These are phyloP conservation scores for Kregervanrija fluxuum DNA, from an alignment of 805 yeast species.

Conservation along the genomic window DNA sequence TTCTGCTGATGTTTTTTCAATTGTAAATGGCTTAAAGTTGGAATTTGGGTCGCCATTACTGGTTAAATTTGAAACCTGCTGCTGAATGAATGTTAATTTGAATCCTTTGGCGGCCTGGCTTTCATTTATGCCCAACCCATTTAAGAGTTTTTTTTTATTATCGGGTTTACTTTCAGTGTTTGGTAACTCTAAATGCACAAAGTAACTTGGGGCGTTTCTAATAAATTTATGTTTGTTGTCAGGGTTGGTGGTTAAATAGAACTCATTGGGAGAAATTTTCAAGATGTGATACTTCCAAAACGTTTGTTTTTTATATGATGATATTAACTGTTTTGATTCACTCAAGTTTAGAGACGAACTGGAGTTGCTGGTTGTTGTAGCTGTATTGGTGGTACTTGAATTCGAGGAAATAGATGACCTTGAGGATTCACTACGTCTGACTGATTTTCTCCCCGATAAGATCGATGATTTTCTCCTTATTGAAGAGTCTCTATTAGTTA, in stretches of 20 bases:
- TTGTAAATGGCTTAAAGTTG: constrained; percentile 11
- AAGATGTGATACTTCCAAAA: constrained; percentile 63
- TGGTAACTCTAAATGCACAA: constrained; percentile 33
- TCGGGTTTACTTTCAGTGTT: background rate
- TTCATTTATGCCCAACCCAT: background rate
- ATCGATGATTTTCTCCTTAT: too few species aligned
- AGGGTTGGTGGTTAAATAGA: constrained; percentile 64
- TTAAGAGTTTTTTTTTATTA: background rate
- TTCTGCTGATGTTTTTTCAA: constrained; percentile 16
- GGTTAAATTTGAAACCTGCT: constrained; percentile 10
- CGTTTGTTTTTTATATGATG: constrained; percentile 16
- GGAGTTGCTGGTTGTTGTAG: constrained; percentile 11
- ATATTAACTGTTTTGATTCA: constrained; percentile 6
- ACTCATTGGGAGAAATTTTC: constrained; percentile 40
- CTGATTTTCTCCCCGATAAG: too few species aligned
- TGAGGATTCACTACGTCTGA: too few species aligned
- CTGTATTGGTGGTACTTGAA: constrained; percentile 7
- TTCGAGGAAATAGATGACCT: background rate
- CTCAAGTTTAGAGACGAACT: background rate
- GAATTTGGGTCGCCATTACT: constrained; percentile 8
- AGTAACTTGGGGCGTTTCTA: constrained; percentile 57
- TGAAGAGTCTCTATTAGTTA: too few species aligned
- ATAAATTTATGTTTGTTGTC: constrained; percentile 51
- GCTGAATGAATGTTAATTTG: constrained; percentile 25
- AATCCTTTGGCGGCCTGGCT: constrained; percentile 23